Conservation (phyloP, 192 early-diverging fungal genomes). For the Podila epigama region DNA sequence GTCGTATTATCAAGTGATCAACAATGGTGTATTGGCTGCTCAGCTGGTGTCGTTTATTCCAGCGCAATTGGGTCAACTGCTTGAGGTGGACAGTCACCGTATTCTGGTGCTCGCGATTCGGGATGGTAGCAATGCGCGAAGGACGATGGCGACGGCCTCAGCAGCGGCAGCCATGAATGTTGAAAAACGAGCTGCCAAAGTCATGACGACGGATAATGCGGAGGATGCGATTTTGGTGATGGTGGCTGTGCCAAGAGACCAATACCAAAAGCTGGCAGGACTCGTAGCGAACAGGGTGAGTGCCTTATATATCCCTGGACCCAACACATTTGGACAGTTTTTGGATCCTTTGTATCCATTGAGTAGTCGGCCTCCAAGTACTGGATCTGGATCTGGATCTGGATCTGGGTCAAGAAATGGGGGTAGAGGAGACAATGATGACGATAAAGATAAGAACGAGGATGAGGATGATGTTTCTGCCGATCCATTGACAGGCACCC, state of each 20-base stretch:
- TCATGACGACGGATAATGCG: slow-evolving; percentile 9
- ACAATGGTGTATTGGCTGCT: slow-evolving; percentile 36
- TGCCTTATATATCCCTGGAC: not conserved
- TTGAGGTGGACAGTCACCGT: not conserved
- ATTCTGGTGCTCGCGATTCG: slow-evolving; percentile 38
- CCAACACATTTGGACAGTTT: slow-evolving; percentile 31
- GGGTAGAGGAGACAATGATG: not conserved
- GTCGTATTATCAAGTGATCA: slow-evolving; percentile 45
- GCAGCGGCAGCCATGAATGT: not conserved
- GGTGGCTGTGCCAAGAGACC: slow-evolving; percentile 9
- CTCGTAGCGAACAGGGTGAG: slow-evolving; percentile 15
- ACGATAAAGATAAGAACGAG: not conserved
- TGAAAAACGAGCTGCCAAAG: not conserved
- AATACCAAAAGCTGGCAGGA: slow-evolving; percentile 12
- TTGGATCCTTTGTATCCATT: slow-evolving; percentile 17
- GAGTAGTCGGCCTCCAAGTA: slow-evolving; percentile 8
- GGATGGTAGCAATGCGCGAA: slow-evolving; percentile 3
- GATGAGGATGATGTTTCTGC: slow-evolving; percentile 1
- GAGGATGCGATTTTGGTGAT: slow-evolving; percentile 29
- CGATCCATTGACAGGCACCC: slow-evolving; percentile 18
- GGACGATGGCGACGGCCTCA: not conserved
- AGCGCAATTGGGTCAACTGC: slow-evolving; percentile 7
- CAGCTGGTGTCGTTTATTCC: slow-evolving; percentile 40
- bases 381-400: not conserved
- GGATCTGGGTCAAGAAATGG: not conserved